Evolutionary conservation across 352 stramenopile species (phyloP), one percentile per base, ranked within the genome.

Genomic region (Pythium chondricola): DNA sequence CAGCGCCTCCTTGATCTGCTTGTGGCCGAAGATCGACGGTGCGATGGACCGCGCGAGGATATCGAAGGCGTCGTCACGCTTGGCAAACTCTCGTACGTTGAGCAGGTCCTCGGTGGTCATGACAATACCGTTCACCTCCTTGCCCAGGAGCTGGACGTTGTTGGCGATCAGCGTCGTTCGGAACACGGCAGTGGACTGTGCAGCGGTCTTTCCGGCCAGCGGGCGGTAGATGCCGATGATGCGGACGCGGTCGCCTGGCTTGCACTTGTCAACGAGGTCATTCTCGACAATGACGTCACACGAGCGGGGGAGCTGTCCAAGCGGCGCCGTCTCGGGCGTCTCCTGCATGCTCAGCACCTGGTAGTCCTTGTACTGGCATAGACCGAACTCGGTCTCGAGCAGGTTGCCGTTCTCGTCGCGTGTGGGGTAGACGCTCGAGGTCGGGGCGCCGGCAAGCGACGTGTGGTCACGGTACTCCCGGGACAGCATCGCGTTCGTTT

Each of bases 311-410:
- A 99, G 69, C 65, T 99, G 96, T 43, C 83, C 97, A 62, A 85
- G 97, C 9, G 97, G 97, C 6, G 96, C 96, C 6, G 88, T 88
- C 76, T 99, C 97, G 10, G 79, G 76, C 0, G 75, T 87, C 46
- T 93, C 83, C 62, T 93, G 81, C 68, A 95, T 93, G 53, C 69
- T 92, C 41, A 95, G 62, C 51, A 90, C 74, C 78, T 99, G 97
- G 65, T 99, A 96, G 63, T 99, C 97, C 61, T 98, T 99, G 80
- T 98, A 99, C 53, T 92, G 75, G 24, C 82, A 98, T 0, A 99
- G 80, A 0, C 97, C 97, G 57, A 98, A 99, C 64, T 99, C 97
- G 0, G 95, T 99, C 69, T 99, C 96, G 17, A 99, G 66, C 7
- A 86, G 65, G 63, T 99, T 98, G 21, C 95, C 95, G 27, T 98